phyloP scores from a whole-genome alignment of 345 rosid species.

The Camelina hispida region DNA sequence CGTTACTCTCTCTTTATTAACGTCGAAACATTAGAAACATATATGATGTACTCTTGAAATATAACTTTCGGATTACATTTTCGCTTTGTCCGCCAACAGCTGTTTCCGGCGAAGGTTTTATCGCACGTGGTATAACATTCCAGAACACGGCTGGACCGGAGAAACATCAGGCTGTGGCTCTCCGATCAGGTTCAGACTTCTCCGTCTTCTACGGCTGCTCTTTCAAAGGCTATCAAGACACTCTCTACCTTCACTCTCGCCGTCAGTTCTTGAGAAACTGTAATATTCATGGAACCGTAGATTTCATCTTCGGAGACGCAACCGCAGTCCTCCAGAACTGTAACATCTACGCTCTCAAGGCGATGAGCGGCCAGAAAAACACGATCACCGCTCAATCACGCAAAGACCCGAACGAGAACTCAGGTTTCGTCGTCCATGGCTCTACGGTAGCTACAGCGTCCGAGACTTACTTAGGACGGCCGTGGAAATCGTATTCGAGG shows the following conservation, averaged over 20 bases:
- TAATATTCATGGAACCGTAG: constrained; percentile 73
- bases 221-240: constrained; percentile 92
- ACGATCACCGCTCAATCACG: constrained; percentile 83
- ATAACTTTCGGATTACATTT: background rate
- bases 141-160: constrained; percentile 88
- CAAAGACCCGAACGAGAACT: constrained; percentile 70
- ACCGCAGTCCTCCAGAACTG: constrained; percentile 63
- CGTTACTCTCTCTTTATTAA: too few relatives aligned
- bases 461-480: constrained; percentile 73
- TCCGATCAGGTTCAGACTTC: constrained; percentile 80
- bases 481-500: constrained; percentile 84
- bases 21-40: background rate
- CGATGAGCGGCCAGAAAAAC: constrained; percentile 55
- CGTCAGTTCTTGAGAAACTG: constrained; percentile 89
- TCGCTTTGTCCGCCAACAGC: constrained; percentile 43
- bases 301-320: constrained; percentile 86
- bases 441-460: constrained; percentile 60
- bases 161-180: constrained; percentile 87
- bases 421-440: constrained; percentile 76
- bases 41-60: background rate
- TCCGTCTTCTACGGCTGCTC: constrained; percentile 80
- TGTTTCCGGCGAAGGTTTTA: constrained; percentile 68
- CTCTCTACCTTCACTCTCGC: constrained; percentile 73
- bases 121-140: constrained; percentile 78
- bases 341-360: constrained; percentile 63